These are phyloP conservation scores for Monilinia aucupariae DNA, from an alignment of 2,329 filamentous ascomycete species.

Conservation along the genomic window DNA sequence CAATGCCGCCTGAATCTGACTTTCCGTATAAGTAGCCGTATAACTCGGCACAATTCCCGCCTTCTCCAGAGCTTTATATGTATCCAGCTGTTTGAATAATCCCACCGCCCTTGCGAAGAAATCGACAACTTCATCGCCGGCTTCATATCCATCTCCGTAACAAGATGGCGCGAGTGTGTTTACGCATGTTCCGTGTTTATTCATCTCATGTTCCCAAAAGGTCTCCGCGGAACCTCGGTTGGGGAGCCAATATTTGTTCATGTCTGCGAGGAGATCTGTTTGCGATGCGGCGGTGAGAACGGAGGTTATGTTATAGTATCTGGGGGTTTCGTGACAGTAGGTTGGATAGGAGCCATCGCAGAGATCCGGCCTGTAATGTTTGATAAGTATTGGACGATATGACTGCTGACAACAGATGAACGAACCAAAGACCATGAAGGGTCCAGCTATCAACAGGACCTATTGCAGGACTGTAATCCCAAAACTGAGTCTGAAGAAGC, in stretches of 20 bases:
- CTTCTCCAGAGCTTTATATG: constrained; percentile 37
- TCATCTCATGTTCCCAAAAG: constrained; percentile 60
- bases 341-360: constrained; percentile 66
- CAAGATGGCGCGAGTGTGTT: constrained; percentile 62
- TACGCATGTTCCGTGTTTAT: constrained; percentile 69
- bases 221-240: constrained; percentile 52
- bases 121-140: constrained; percentile 59
- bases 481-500: constrained; percentile 71
- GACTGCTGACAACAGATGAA: background rate
- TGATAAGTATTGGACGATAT: constrained; percentile 37
- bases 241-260: constrained; percentile 59
- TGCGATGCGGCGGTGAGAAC: constrained; percentile 54
- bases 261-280: constrained; percentile 55
- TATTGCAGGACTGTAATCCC: constrained; percentile 62
- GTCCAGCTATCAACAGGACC: constrained; percentile 67
- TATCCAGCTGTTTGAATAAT: constrained; percentile 49
- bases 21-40: constrained; percentile 38
- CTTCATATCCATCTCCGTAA: constrained; percentile 52
- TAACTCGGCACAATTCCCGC: constrained; percentile 50
- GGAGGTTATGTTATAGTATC: constrained; percentile 59
- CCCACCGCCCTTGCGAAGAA: constrained; percentile 61
- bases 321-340: constrained; percentile 57
- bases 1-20: constrained; percentile 40
- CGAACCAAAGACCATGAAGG: constrained; percentile 58
- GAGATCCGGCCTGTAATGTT: constrained; percentile 45